Evolutionary conservation across 1,139 yeast species (phyloP).

Genomic region (Debaryomycetaceae sp.): DNA sequence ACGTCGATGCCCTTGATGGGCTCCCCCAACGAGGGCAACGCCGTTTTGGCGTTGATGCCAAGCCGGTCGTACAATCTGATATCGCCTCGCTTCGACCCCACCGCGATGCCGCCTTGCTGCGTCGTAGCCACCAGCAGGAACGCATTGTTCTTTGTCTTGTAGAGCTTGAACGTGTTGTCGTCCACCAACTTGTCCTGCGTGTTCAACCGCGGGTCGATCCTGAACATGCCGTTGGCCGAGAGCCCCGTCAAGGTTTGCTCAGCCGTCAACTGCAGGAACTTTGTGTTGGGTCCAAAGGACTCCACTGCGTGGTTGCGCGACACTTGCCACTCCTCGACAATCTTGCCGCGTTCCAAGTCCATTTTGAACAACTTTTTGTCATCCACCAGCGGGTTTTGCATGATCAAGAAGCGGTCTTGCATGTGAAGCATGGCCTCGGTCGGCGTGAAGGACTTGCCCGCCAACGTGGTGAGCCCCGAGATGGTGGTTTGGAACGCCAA

Average conservation of each 20-base stretch:
- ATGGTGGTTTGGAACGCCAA: slow-evolving; percentile 67
- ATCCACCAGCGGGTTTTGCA: slow-evolving; percentile 50
- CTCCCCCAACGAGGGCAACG: slow-evolving; percentile 79
- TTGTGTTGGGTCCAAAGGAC: slow-evolving; percentile 63
- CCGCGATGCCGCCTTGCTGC: slow-evolving; percentile 67
- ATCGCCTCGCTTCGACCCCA: slow-evolving; percentile 72
- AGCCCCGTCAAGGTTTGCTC: slow-evolving; percentile 75
- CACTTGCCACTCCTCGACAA: slow-evolving; percentile 78
- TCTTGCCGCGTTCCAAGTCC: slow-evolving; percentile 76
- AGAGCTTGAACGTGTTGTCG: slow-evolving; percentile 35
- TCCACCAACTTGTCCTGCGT: slow-evolving; percentile 46
- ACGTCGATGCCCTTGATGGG: slow-evolving; percentile 61
- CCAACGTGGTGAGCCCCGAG: slow-evolving; percentile 48
- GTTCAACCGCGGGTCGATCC: slow-evolving; percentile 71
- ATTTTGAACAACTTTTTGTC: slow-evolving; percentile 51
- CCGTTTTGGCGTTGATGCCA: slow-evolving; percentile 72
- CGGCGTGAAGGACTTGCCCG: slow-evolving; percentile 58
- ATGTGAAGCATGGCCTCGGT: slow-evolving; percentile 68
- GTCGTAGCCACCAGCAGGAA: slow-evolving; percentile 71
- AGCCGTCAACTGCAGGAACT: slow-evolving; percentile 66
- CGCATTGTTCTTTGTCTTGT: slow-evolving; percentile 49
- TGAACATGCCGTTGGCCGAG: slow-evolving; percentile 60
- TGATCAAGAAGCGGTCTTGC: slow-evolving; percentile 63
- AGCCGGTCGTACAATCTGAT: slow-evolving; percentile 66
- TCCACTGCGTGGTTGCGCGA: slow-evolving; percentile 40